Percentiles rank a stretch among this genome's conserved stretches.
Evolutionary conservation across 208 protist species (phyloP).

Genomic region (Naegleria fowleri): DNA sequence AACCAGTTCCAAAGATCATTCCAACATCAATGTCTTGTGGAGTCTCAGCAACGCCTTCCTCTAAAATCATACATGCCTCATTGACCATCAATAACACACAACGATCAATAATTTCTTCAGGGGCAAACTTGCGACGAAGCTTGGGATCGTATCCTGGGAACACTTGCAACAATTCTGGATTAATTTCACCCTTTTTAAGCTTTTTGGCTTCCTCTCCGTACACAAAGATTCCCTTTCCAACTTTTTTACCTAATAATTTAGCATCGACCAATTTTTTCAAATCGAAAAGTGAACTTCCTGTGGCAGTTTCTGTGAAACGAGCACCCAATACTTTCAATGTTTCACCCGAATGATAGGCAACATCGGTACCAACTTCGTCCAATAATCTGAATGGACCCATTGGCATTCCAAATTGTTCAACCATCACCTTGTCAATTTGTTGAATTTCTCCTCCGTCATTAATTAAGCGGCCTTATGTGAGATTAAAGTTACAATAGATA

Average conservation of each 20-base stretch:
- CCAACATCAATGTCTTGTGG: constrained; percentile 70
- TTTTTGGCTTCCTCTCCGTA: constrained; percentile 62
- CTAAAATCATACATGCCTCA: constrained; percentile 63
- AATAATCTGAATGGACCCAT: constrained; percentile 78
- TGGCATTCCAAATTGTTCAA: constrained; percentile 72
- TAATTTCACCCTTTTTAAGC: constrained; percentile 34
- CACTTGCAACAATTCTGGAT: background rate
- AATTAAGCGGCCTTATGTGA: constrained; percentile 45
- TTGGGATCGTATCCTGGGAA: background rate
- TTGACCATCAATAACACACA: constrained; percentile 73
- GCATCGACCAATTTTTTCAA: constrained; percentile 59
- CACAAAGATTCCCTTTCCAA: constrained; percentile 71
- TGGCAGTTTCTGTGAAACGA: background rate
- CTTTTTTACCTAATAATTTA: constrained; percentile 71
- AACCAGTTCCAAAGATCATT: constrained; percentile 74
- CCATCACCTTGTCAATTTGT: constrained; percentile 63
- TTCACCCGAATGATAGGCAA: constrained; percentile 66
- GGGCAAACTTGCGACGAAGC: background rate
- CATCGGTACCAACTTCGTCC: constrained; percentile 82
- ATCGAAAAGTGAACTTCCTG: background rate
- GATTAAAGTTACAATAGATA: too few relatives aligned
- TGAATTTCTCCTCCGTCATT: constrained; percentile 55
- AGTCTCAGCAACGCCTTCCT: constrained; percentile 57
- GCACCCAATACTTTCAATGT: constrained; percentile 39
- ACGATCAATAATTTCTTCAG: constrained; percentile 65